Percentiles rank a stretch among this genome's conserved stretches.
Evolutionary conservation across 768 basidiomycete species (phyloP).

Genomic region (Mycena galericulata): DNA sequence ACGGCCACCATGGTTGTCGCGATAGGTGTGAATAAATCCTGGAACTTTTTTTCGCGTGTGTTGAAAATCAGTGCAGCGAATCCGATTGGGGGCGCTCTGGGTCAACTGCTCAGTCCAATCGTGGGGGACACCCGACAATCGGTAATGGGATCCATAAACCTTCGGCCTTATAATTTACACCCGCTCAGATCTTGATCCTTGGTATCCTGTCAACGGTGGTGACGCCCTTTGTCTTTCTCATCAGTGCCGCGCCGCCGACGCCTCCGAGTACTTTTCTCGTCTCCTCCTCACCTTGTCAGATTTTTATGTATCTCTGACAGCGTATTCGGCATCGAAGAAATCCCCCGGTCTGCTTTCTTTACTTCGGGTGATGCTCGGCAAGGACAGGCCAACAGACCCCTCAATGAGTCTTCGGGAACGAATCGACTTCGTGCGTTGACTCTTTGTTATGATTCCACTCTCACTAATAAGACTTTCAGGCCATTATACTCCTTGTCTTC

Average conservation of each 20-base stretch:
- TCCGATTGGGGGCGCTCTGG: conserved; percentile 79
- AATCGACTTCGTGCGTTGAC: conserved; percentile 64
- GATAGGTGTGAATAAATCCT: conserved; percentile 50
- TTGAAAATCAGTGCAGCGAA: conserved; percentile 61
- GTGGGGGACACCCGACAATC: conserved; percentile 66
- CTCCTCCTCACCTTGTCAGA: conserved; percentile 1
- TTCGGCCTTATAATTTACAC: neutral
- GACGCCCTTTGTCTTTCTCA: conserved; percentile 68
- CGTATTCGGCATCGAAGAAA: conserved; percentile 76
- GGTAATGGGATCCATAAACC: conserved; percentile 52
- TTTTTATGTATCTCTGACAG: conserved; percentile 47
- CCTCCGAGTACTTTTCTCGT: conserved; percentile 73
- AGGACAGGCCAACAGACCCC: conserved; percentile 53
- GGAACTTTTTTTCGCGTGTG: neutral
- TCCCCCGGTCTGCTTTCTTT: conserved; percentile 67
- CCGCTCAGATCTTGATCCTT: conserved; percentile 72
- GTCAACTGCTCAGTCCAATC: conserved; percentile 78
- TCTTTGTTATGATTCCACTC: neutral
- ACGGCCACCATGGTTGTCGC: conserved; percentile 77
- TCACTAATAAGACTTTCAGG: neutral
- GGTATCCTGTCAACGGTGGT: conserved; percentile 77
- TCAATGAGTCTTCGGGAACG: conserved; percentile 76
- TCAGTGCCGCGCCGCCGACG: conserved; percentile 72
- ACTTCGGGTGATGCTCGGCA: conserved; percentile 63
- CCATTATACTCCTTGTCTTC: conserved; percentile 69